These are phyloP conservation scores for Barnettozyma wickerhamii DNA, from an alignment of 805 yeast species.

Conservation along the genomic window DNA sequence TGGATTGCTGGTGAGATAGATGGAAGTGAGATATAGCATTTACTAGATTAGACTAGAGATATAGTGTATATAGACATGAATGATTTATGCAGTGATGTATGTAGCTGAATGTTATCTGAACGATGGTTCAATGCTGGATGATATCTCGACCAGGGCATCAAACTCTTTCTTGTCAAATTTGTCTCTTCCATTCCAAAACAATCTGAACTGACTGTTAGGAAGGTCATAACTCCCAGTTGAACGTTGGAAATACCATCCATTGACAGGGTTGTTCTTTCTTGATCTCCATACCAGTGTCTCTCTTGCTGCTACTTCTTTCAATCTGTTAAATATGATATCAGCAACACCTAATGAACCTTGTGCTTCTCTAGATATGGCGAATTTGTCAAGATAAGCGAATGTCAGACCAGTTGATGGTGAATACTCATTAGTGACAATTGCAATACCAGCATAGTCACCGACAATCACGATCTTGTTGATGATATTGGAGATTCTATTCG, in stretches of 20 bases:
- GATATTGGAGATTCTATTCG: constrained; percentile 56
- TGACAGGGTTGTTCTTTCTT: constrained; percentile 79
- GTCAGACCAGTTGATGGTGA: constrained; percentile 22
- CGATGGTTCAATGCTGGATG: constrained; percentile 57
- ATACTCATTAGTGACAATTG: constrained; percentile 82
- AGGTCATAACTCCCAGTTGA: constrained; percentile 64
- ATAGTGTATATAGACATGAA: not conserved
- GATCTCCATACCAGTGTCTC: constrained; percentile 87
- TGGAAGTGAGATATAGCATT: constrained; percentile 29
- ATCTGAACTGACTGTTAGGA: constrained; percentile 34
- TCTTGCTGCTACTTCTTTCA: constrained; percentile 51
- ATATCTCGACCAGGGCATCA: constrained; percentile 46
- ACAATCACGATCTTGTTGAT: constrained; percentile 79
- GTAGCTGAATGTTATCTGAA: constrained; percentile 18
- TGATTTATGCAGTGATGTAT: not conserved
- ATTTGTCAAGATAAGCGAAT: constrained; percentile 85
- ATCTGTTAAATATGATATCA: constrained; percentile 84
- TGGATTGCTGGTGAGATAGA: constrained; percentile 45
- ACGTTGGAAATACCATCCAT: constrained; percentile 96
- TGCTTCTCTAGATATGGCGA: constrained; percentile 77
- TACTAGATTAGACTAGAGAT: too few relatives aligned
- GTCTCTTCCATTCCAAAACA: constrained; percentile 36
- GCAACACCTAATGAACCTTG: constrained; percentile 95
- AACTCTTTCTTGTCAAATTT: constrained; percentile 30
- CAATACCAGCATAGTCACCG: constrained; percentile 95